These are phyloP conservation scores for Westerdykella aurantiaca DNA, from an alignment of 2,329 filamentous ascomycete genomes.

Conservation along the genomic window DNA sequence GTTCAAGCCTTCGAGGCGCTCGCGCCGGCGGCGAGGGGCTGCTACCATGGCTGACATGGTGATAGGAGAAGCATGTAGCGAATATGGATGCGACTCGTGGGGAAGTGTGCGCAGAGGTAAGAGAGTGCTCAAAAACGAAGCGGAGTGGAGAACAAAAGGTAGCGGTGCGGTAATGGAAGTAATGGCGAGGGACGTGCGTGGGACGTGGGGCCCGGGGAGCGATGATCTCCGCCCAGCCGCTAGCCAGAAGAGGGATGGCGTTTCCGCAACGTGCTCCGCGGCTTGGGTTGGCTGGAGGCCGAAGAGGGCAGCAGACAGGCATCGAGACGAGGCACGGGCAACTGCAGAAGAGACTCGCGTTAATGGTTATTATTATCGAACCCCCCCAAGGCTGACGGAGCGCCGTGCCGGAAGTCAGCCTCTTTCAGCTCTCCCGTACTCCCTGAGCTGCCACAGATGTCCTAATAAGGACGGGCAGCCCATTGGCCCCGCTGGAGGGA, in stretches of 20 bases:
- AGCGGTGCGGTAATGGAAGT: not conserved
- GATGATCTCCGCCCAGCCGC: not conserved
- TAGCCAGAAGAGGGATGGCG: not conserved
- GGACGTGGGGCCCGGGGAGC: not conserved
- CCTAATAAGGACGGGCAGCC: conserved; percentile 22
- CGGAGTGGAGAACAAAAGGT: not conserved
- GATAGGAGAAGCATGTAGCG: conserved; percentile 1
- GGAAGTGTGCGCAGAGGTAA: not conserved
- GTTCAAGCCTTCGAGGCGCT: conserved; percentile 24
- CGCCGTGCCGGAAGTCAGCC: not conserved
- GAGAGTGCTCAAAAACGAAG: not conserved
- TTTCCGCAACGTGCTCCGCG: not conserved
- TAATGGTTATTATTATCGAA: conserved; percentile 8
- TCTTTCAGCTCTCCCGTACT: not conserved
- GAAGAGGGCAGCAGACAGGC: not conserved
- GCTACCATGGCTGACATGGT: conserved; percentile 15
- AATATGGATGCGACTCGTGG: not conserved
- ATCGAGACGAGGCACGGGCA: not conserved
- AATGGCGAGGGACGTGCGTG: not conserved
- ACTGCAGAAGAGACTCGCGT: not conserved
- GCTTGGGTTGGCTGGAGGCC: not conserved
- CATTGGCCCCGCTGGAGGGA: conserved; percentile 12
- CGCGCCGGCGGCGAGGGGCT: conserved; percentile 9
- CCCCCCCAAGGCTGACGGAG: conserved; percentile 7
- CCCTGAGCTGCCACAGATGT: not conserved